Conservation (phyloP, 805 yeast genomes). For the Saturnispora saitoi region DNA sequence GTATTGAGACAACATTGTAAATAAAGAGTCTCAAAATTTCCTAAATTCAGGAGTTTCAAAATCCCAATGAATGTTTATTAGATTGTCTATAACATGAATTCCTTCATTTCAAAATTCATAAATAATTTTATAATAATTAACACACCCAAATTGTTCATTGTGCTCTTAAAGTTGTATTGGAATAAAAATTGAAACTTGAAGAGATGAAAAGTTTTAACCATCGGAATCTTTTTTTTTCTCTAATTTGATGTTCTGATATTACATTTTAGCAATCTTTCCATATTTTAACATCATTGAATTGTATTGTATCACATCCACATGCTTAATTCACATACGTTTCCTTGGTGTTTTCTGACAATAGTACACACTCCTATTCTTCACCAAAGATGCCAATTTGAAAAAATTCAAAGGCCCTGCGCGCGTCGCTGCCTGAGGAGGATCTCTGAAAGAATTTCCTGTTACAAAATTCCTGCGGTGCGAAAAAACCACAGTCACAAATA, state of each 20-base stretch:
- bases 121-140: no score
- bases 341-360: conserved; percentile 4
- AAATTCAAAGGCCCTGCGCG: conserved; percentile 1
- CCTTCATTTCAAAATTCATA: no score
- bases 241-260: neutral
- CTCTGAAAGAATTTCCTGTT: neutral
- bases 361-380: neutral
- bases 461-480: neutral
- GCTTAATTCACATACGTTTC: conserved; percentile 7
- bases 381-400: neutral
- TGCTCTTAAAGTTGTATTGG: no score
- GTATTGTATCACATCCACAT: neutral
- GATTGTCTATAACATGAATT: no score
- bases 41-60: no score
- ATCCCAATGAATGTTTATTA: no score
- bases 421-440: neutral
- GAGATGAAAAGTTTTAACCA: no score
- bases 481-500: conserved; percentile 4
- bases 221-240: neutral
- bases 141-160: no score
- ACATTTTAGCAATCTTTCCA: neutral
- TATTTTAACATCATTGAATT: neutral
- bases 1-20: no score
- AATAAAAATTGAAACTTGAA: no score
- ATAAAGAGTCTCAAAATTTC: no score